Percentiles rank a stretch among this genome's conserved stretches.
Conservation (phyloP, 1,284 basidiomycete genomes). For the Ceratobasidium theobromae region DNA sequence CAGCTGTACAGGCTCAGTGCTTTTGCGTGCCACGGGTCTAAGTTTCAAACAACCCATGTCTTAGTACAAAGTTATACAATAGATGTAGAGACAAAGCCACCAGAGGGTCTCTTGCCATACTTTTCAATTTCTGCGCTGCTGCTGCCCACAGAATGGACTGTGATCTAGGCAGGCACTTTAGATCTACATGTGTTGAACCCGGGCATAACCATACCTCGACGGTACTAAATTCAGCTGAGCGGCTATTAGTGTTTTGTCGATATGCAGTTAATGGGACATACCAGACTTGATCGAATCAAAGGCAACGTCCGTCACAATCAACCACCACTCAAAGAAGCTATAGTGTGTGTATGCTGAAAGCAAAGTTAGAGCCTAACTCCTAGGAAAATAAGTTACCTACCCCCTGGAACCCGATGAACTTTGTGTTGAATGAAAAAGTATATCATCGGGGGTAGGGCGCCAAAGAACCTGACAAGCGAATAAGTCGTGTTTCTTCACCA, state of each 20-base stretch:
- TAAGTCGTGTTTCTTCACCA: neutral
- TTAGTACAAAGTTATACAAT: conserved; percentile 6
- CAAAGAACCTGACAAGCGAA: conserved; percentile 60
- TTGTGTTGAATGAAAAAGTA: conserved; percentile 88
- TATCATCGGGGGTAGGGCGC: conserved; percentile 68
- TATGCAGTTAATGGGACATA: neutral
- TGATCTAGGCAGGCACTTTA: neutral
- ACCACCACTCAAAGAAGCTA: conserved; percentile 83
- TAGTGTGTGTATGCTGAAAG: conserved; percentile 77
- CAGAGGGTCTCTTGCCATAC: conserved; percentile 26
- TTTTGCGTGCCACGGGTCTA: neutral
- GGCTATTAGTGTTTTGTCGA: neutral
- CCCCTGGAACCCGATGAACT: conserved; percentile 73
- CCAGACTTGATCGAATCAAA: conserved; percentile 63
- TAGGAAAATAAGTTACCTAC: conserved; percentile 46
- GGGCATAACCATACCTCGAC: conserved; percentile 39
- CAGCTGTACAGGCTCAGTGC: neutral
- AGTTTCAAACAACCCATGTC: neutral
- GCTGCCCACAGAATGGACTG: conserved; percentile 37
- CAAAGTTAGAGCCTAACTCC: neutral
- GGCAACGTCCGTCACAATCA: conserved; percentile 76
- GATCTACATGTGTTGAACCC: neutral
- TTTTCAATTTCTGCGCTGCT: conserved; percentile 25
- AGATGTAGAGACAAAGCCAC: neutral
- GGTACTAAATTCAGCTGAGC: conserved; percentile 59